A percentile compares a stretch with the other conserved stretches of the same genome.
phyloP scores from a whole-genome alignment of 441 rosid species.

The Croton laevigatus region DNA sequence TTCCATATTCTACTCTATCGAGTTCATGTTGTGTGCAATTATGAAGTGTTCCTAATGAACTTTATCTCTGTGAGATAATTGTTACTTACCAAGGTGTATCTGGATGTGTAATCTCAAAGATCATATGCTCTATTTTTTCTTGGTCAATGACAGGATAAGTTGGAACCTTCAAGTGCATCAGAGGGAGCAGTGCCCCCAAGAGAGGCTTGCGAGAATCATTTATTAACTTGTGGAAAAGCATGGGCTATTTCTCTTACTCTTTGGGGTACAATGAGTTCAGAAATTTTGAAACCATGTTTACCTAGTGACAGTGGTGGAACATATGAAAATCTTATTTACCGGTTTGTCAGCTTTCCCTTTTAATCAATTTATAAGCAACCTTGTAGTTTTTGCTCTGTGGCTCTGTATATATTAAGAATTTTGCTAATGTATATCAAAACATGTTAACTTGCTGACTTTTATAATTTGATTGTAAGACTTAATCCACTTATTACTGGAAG shows the following conservation, averaged over 20 bases:
- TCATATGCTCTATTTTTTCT: conserved; percentile 8
- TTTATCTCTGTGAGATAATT: no score
- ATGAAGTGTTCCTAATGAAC: neutral
- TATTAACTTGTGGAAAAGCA: conserved; percentile 73
- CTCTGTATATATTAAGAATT: neutral
- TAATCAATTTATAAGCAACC: neutral
- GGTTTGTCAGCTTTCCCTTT: conserved; percentile 40
- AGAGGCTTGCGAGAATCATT: conserved; percentile 31
- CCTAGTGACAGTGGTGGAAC: conserved; percentile 31
- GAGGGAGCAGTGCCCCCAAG: conserved; percentile 33
- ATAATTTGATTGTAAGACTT: neutral
- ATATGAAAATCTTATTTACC: conserved; percentile 60
- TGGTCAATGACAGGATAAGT: conserved; percentile 43
- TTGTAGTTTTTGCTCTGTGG: conserved; percentile 1
- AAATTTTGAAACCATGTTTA: conserved; percentile 50
- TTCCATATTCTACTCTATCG: neutral
- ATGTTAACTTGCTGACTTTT: no score
- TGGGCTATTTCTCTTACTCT: conserved; percentile 78
- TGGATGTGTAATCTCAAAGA: neutral
- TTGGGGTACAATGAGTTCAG: conserved; percentile 48
- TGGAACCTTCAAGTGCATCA: conserved; percentile 48
- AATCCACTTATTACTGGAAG: neutral
- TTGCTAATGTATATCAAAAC: neutral
- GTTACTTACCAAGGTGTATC: neutral
- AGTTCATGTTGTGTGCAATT: neutral